These are phyloP conservation scores for Cladosporium colombiae DNA, from an alignment of 2,329 filamentous ascomycete genomes.

Conservation along the genomic window DNA sequence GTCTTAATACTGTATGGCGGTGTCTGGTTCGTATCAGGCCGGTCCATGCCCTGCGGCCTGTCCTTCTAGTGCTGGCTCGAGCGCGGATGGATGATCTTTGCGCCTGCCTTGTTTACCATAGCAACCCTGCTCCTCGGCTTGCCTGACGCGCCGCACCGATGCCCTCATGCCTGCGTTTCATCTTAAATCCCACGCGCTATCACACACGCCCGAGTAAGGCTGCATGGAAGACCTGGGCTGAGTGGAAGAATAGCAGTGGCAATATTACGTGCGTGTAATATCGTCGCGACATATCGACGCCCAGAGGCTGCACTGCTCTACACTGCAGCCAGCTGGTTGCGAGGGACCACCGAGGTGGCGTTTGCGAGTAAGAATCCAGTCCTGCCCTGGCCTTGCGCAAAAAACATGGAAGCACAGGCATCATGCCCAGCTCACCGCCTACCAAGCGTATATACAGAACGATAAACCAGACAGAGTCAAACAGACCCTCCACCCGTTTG, in stretches of 20 bases:
- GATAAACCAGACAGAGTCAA: not conserved
- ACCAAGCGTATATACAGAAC: not conserved
- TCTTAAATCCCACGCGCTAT: constrained; percentile 10
- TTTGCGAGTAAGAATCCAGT: not conserved
- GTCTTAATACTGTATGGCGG: constrained; percentile 16
- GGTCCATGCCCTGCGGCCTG: constrained; percentile 17
- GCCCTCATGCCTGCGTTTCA: constrained; percentile 12
- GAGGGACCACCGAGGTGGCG: not conserved
- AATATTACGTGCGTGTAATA: not conserved
- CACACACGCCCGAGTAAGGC: not conserved
- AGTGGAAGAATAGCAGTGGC: not conserved
- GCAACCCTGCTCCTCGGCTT: constrained; percentile 2
- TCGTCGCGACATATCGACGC: constrained; percentile 1
- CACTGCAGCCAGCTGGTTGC: not conserved
- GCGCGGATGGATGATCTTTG: not conserved
- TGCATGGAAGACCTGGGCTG: constrained; percentile 2
- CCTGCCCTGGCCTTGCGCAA: not conserved
- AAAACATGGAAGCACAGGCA: not conserved
- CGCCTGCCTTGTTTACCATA: not conserved
- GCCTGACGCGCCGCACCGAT: not conserved
- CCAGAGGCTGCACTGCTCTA: not conserved
- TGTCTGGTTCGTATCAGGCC: not conserved
- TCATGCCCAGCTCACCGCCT: not conserved
- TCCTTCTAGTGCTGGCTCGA: constrained; percentile 3
- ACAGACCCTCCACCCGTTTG: constrained; percentile 1